Evolutionary conservation across 2,329 filamentous ascomycete species (phyloP).

Genomic region (Fusarium falciforme): DNA sequence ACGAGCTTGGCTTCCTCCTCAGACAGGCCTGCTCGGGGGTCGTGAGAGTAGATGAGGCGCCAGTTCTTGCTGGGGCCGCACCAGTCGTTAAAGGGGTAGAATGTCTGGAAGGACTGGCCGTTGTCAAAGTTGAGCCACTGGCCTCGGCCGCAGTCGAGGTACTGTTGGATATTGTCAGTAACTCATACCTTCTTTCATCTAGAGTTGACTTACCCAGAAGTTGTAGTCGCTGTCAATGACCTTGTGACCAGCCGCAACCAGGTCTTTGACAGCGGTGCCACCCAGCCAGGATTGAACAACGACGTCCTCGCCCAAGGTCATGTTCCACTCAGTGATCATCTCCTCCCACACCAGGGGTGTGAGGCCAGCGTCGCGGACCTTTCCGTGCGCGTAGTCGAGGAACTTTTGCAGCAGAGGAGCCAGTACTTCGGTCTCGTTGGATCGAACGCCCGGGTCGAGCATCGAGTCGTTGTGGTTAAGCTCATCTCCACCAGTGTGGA

Average conservation of each 20-base stretch:
- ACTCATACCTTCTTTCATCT: neutral
- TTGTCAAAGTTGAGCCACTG: slow-evolving; percentile 80
- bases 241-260: slow-evolving; percentile 73
- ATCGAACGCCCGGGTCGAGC: slow-evolving; percentile 78
- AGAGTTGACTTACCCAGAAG: slow-evolving; percentile 71
- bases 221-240: slow-evolving; percentile 82
- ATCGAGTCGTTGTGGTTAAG: slow-evolving; percentile 75
- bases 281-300: slow-evolving; percentile 85
- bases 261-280: slow-evolving; percentile 67
- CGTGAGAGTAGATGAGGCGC: slow-evolving; percentile 83
- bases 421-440: slow-evolving; percentile 73
- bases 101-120: slow-evolving; percentile 60
- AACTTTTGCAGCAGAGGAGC: slow-evolving; percentile 83
- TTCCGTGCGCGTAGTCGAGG: slow-evolving; percentile 75
- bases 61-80: slow-evolving; percentile 85
- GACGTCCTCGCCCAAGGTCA: slow-evolving; percentile 76
- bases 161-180: slow-evolving; percentile 58
- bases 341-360: slow-evolving; percentile 90
- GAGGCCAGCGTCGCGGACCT: slow-evolving; percentile 72
- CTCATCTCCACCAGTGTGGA: slow-evolving; percentile 91
- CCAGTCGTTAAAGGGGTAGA: slow-evolving; percentile 83
- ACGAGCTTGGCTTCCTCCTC: slow-evolving; percentile 73
- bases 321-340: slow-evolving; percentile 82
- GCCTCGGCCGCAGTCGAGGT: slow-evolving; percentile 85
- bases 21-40: slow-evolving; percentile 75